Percentiles rank a stretch among this genome's conserved stretches.
Conservation (phyloP, 371 early-diverging fungal species). For the Hamiltosporidium tvaerminnensis region DNA sequence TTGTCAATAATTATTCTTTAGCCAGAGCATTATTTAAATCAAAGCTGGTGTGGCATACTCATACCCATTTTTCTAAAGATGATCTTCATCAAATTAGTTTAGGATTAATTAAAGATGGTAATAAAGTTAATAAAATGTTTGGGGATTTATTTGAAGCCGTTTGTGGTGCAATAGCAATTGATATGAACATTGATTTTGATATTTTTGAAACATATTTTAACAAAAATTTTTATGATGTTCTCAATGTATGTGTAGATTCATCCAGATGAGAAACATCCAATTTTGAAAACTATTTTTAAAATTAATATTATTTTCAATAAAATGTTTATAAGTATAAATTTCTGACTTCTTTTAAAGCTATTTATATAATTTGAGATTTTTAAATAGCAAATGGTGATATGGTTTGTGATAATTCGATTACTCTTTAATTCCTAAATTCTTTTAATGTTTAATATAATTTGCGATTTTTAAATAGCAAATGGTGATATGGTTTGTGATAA, state of each 20-base stretch:
- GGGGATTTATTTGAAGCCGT: slow-evolving; percentile 42
- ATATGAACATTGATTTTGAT: slow-evolving; percentile 18
- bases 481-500: too few species aligned
- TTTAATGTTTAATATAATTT: too few species aligned
- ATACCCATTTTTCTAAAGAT: slow-evolving; percentile 6
- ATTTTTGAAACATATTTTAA: not conserved
- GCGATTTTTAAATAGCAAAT: too few species aligned
- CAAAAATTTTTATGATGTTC: not conserved
- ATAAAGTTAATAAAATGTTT: slow-evolving; percentile 19
- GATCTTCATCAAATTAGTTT: not conserved
- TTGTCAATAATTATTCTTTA: slow-evolving; percentile 34
- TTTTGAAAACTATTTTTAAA: too few species aligned
- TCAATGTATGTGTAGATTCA: not conserved
- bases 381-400: too few species aligned
- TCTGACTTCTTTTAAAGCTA: too few species aligned
- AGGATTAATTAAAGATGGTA: slow-evolving; percentile 2
- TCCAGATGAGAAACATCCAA: not conserved
- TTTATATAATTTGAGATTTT: too few species aligned
- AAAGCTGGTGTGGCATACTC: slow-evolving; percentile 5
- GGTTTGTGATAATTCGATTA: too few species aligned
- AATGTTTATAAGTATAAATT: too few species aligned
- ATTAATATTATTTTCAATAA: too few species aligned
- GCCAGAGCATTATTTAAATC: slow-evolving; percentile 12
- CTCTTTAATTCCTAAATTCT: too few species aligned
- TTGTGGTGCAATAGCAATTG: slow-evolving; percentile 36